Evolutionary conservation across 148 eudicot genomes (phyloP).

Genomic region (Bassia scoparia): DNA sequence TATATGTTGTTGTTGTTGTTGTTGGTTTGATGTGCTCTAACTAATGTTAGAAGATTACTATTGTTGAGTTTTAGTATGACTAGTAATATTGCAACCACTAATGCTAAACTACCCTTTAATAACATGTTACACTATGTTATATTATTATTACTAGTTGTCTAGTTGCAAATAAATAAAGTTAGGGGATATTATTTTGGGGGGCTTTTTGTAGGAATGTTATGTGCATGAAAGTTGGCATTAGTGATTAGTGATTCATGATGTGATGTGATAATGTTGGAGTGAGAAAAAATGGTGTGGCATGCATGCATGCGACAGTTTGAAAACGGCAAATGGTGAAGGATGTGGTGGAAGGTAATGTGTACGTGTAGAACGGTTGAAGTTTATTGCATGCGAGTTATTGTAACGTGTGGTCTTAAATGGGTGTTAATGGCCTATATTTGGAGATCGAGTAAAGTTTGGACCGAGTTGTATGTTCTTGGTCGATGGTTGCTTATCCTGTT

Average conservation of each 20-base stretch:
- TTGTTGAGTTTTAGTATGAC: not conserved
- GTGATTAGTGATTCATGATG: not conserved
- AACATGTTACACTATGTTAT: constrained; percentile 9
- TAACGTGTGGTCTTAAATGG: not conserved
- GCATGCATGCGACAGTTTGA: not conserved
- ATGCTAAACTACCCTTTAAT: not conserved
- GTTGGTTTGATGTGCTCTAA: constrained; percentile 9
- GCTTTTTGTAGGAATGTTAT: not conserved
- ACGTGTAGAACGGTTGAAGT: not conserved
- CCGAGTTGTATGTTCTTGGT: no score
- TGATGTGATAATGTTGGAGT: not conserved
- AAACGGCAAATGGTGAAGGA: constrained; percentile 1
- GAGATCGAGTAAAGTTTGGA: no score
- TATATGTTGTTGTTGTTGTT: constrained; percentile 15
- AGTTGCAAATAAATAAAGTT: not conserved
- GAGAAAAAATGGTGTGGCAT: not conserved
- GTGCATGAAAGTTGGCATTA: not conserved
- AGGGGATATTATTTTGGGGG: no score
- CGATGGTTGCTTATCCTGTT: no score
- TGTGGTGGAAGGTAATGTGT: constrained; percentile 5
- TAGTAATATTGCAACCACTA: not conserved
- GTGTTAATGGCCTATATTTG: no score
- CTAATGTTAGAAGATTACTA: not conserved
- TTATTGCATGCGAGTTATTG: not conserved
- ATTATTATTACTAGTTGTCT: not conserved